A percentile compares a stretch with the other conserved stretches of the same genome.
Evolutionary conservation across 202 grass and related monocot species (phyloP).

Genomic region (Panicum virgatum): DNA sequence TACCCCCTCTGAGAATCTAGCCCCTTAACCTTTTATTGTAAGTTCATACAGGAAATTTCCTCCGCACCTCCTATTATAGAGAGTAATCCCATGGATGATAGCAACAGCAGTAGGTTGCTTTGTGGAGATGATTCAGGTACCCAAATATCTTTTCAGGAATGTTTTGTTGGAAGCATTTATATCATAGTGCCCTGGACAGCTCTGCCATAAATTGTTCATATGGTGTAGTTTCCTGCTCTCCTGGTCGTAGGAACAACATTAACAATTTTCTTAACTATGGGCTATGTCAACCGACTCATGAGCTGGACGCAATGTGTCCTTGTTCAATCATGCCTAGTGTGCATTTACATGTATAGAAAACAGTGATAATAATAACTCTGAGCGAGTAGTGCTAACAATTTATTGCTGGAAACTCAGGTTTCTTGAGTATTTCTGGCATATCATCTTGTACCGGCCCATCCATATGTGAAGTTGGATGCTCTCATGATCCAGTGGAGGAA

Average conservation of each 20-base stretch:
- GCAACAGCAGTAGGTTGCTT: not conserved
- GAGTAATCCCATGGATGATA: constrained; percentile 12
- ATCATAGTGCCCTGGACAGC: constrained; percentile 6
- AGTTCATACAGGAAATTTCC: constrained; percentile 48
- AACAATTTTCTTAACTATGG: not conserved
- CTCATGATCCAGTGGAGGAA: constrained; percentile 11
- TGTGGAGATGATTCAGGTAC: constrained; percentile 15
- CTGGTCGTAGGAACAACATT: not conserved
- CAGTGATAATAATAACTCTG: not conserved
- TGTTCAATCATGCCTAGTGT: not conserved
- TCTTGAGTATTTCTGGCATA: not conserved
- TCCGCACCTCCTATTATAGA: constrained; percentile 40
- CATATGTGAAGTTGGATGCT: constrained; percentile 1
- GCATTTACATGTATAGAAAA: constrained; percentile 12
- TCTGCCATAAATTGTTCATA: not conserved
- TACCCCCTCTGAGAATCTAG: not conserved
- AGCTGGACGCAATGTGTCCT: not conserved
- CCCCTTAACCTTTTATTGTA: not conserved
- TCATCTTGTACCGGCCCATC: not conserved
- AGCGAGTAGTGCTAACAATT: not conserved
- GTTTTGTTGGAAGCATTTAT: not conserved
- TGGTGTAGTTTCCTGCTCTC: not conserved
- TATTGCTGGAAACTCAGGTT: not conserved
- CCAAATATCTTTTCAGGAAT: not conserved
- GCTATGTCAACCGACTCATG: constrained; percentile 6